A percentile compares a stretch with the other conserved stretches of the same genome.
phyloP scores from a whole-genome alignment of 140 eudicot genomes.

The Ambrosia hybrid region DNA sequence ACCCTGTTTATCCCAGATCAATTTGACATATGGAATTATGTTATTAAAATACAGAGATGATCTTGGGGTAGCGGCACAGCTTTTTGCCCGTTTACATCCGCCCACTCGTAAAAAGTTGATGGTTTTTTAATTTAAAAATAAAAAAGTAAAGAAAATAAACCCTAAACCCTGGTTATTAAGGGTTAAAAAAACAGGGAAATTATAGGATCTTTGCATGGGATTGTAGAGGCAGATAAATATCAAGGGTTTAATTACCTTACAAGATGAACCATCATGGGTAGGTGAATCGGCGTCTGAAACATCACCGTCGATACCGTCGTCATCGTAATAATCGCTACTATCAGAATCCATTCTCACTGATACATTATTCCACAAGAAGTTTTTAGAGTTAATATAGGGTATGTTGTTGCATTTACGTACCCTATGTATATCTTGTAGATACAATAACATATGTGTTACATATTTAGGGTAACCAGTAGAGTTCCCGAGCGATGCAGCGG shows the following conservation, averaged over 20 bases:
- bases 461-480: too few species aligned
- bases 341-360: neutral
- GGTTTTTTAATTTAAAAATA: too few species aligned
- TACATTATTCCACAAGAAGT: neutral
- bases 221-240: neutral
- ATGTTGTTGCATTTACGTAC: neutral
- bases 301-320: constrained; percentile 10
- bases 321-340: constrained; percentile 25
- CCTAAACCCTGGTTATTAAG: neutral
- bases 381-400: neutral
- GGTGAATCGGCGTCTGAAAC: neutral
- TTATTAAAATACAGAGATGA: too few species aligned
- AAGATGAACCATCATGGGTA: constrained; percentile 26
- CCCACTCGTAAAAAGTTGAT: too few species aligned
- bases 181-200: neutral
- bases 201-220: neutral
- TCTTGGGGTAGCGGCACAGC: too few species aligned
- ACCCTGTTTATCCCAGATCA: too few species aligned
- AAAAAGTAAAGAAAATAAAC: neutral
- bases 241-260: constrained; percentile 30
- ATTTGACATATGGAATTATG: too few species aligned
- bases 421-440: neutral
- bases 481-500: too few species aligned
- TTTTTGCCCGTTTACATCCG: too few species aligned
- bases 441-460: too few species aligned